Evolutionary conservation across 176 grass and related monocot species (phyloP), one percentile per base, ranked within the genome.

Genomic region (Oropetium thomaeum): DNA sequence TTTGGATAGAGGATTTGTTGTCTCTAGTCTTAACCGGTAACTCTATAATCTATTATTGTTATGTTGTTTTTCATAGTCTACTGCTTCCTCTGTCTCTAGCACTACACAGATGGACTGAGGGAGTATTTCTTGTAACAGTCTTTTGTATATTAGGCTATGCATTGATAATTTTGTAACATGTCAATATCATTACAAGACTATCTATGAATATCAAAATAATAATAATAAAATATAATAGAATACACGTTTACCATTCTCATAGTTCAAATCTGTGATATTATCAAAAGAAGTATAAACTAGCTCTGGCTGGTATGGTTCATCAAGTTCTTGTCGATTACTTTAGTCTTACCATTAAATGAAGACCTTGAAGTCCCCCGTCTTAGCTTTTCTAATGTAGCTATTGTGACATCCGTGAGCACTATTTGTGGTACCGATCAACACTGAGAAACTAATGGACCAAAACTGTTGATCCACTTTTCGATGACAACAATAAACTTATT

Each of bases 11-110:
- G 91, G 86, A 58, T 87, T 97, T 64, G 71, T 81, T 76, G 95
- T 97, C 64, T 87, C 81, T 76, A 97, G 95, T 83, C 81, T 97
- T 67, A 97, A 90, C 85, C 89, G 94, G 94, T 93, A 79, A 70
- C 27, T 81, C 54, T 23, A 12, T 30, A 63, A 39, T 29, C 71
- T 72, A 64, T 6, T 22, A 51, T 71, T 38, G 10, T 82, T 57
- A 14, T 58, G 14, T 51, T 19, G 26, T 79, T 67, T 48, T 75
- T 55, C 58, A 58, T 58, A 20, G 28, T 55, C 5, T 22, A 64
- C 44, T 13, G 25, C 53, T 42, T 26, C 27, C 19, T 62, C 20
- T n/a, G 32, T 41, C 6, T 77, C 34, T 26, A 55, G 22, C 52
- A 55, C 26, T 54, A 51, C 44, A 48, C 7, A n/a, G 9, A 55